phyloP scores from a whole-genome alignment of 1,139 yeast genomes.

The Magnusiomyces suaveolens region DNA sequence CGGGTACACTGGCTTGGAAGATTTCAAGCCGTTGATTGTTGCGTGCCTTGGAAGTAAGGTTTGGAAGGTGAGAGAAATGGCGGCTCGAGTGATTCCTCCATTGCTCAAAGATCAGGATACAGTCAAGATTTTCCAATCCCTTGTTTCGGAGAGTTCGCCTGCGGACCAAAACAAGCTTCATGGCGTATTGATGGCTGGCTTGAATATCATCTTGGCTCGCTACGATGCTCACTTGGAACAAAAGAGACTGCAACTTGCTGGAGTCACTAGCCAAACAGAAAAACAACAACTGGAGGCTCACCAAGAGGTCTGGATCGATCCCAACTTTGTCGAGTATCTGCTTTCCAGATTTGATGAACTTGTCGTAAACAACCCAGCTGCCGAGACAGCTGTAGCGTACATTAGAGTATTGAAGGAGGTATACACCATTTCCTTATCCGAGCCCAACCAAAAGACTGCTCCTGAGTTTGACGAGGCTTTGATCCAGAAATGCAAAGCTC shows the following conservation, averaged over 20 bases:
- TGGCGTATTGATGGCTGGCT: slow-evolving; percentile 46
- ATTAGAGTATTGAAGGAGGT: slow-evolving; percentile 28
- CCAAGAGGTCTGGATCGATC: slow-evolving; percentile 7
- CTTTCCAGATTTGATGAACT: slow-evolving; percentile 21
- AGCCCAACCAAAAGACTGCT: neutral
- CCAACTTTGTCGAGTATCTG: slow-evolving; percentile 17
- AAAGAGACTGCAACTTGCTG: slow-evolving; percentile 1
- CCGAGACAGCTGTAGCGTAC: slow-evolving; percentile 34
- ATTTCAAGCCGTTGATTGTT: slow-evolving; percentile 41
- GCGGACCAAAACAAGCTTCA: slow-evolving; percentile 43
- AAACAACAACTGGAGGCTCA: slow-evolving; percentile 1
- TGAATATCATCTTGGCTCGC: slow-evolving; percentile 10
- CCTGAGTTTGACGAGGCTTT: slow-evolving; percentile 6
- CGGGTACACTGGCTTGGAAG: slow-evolving; percentile 43
- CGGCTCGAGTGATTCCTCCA: slow-evolving; percentile 60
- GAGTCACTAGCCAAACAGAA: slow-evolving; percentile 15
- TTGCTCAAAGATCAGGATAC: slow-evolving; percentile 34
- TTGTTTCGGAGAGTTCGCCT: slow-evolving; percentile 15
- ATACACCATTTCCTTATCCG: slow-evolving; percentile 1
- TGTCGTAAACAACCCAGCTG: slow-evolving; percentile 25
- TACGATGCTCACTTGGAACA: slow-evolving; percentile 8
- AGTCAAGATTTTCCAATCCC: slow-evolving; percentile 20
- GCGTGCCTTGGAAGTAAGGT: slow-evolving; percentile 41
- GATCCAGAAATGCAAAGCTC: slow-evolving; percentile 8
- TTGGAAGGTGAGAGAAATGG: slow-evolving; percentile 84